phyloP scores from a whole-genome alignment of 148 eudicot genomes.

The Fagopyrum homotropicum region DNA sequence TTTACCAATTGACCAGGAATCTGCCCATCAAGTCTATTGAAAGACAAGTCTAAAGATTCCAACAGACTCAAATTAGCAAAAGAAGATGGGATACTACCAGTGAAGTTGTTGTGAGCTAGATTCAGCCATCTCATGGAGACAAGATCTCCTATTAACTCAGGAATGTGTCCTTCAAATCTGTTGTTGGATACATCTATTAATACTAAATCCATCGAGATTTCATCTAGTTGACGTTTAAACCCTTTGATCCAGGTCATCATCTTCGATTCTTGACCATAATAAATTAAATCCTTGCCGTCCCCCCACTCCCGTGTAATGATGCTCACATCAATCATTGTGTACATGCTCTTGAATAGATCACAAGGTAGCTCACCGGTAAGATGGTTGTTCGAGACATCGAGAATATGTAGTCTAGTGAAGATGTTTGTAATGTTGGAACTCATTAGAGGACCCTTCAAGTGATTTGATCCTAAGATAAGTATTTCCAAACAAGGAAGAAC shows the following conservation, averaged over 20 bases:
- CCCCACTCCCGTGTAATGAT: neutral
- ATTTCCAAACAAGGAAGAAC: neutral
- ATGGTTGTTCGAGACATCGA: constrained; percentile 18
- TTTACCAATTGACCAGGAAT: constrained; percentile 18
- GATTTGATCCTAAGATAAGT: neutral
- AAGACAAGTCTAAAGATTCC: constrained; percentile 25
- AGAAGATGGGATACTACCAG: constrained; percentile 18
- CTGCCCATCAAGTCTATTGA: too few species aligned
- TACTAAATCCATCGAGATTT: neutral
- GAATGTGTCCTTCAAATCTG: constrained; percentile 23
- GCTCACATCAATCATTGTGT: constrained; percentile 13
- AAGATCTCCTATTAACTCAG: constrained; percentile 14
- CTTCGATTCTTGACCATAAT: neutral
- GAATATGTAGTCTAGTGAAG: constrained; percentile 12
- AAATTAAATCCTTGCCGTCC: neutral
- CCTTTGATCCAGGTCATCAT: neutral
- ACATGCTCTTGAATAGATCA: constrained; percentile 4
- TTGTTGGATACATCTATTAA: constrained; percentile 23
- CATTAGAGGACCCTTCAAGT: constrained; percentile 1
- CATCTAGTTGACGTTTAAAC: neutral
- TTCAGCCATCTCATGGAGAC: constrained; percentile 16
- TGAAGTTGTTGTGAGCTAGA: constrained; percentile 22
- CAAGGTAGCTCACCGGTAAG: constrained; percentile 14
- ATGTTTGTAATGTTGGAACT: neutral
- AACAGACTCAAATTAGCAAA: constrained; percentile 10